Evolutionary conservation across 164 flowering plant genomes (phyloP), one percentile per base, ranked within the genome.

Genomic region (Nymphaea thermarum): DNA sequence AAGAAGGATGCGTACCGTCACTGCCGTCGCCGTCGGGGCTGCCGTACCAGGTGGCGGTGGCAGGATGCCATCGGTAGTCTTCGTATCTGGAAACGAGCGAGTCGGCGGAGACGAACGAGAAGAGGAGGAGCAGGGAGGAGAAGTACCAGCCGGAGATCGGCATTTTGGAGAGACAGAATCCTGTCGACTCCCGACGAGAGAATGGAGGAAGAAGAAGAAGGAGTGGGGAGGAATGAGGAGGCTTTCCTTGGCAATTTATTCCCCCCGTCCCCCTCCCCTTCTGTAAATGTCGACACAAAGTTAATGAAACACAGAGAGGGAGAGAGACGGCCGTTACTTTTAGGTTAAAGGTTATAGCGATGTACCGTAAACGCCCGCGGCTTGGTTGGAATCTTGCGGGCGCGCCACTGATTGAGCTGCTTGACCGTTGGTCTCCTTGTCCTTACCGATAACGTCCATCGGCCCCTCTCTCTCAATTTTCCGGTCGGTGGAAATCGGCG

Each of bases 41-140:
- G 44, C 99, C 99, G 84, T 95, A 95, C 99, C 99, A 95, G 44
- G 98, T 95, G 60, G 99, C 98, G 62, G 90, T 80, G 71, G 98
- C 99, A 4, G 89, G 83, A 2, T 65, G 68, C 99, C 98, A 95
- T 73, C 80, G 91, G 51, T 73, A 42, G 80, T 79, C 79, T 6
- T 78, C 8, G 2, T 78, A 7, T 2, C 11, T 68, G 60, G 68
- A 72, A 6, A 42, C 66, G 3, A 66, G 72, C 16, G 60, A 62
- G 59, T 42, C 43, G 62, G 66, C 53, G 55, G 61, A 51, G 45
- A 65, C 47, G 59, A 60, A 16, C 11, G 36, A 66, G 2, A 65
- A 63, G 44, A 69, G 41, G 5, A 65, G 60, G 42, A 57, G 55
- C 55, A 47, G 55, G 12, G 5, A 6, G 5, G 36, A 25, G 36